phyloP scores from a whole-genome alignment of 2,329 filamentous ascomycete species.

The Tolypocladium tundrense region DNA sequence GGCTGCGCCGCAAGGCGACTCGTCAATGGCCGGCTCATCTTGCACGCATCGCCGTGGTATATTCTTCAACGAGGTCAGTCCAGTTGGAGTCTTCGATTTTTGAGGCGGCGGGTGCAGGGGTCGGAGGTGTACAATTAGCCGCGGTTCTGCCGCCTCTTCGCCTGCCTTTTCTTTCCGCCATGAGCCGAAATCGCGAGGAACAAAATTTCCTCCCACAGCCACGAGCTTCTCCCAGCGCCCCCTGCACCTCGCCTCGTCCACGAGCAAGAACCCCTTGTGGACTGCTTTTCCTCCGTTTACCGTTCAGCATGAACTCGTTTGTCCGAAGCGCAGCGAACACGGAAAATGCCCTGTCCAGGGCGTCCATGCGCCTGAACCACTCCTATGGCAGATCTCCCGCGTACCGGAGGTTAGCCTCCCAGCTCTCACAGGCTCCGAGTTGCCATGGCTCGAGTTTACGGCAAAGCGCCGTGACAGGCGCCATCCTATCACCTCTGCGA shows the following conservation, averaged over 20 bases:
- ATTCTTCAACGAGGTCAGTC: not conserved
- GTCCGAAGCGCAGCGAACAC: conserved; percentile 31
- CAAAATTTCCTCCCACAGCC: conserved; percentile 25
- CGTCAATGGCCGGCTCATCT: conserved; percentile 34
- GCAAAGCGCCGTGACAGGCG: conserved; percentile 14
- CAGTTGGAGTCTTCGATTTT: conserved; percentile 10
- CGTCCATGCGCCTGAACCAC: conserved; percentile 23
- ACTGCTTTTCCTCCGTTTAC: conserved; percentile 12
- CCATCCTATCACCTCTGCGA: conserved; percentile 28
- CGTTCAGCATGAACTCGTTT: conserved; percentile 34
- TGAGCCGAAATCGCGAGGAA: conserved; percentile 25
- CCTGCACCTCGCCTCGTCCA: conserved; percentile 12
- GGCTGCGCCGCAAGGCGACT: conserved; percentile 32
- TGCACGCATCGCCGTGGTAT: conserved; percentile 15
- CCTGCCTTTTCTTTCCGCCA: conserved; percentile 20
- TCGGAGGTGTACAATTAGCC: conserved; percentile 9
- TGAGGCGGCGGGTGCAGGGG: conserved; percentile 3
- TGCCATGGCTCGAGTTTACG: conserved; percentile 16
- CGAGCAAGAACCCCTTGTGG: conserved; percentile 17
- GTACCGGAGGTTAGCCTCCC: conserved; percentile 35
- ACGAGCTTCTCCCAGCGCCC: conserved; percentile 13
- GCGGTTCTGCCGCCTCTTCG: conserved; percentile 24
- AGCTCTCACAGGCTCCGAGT: conserved; percentile 18
- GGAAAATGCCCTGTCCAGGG: conserved; percentile 30
- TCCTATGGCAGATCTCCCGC: conserved; percentile 35